A percentile compares a stretch with the other conserved stretches of the same genome.
These are phyloP conservation scores for Diaporthe vexans DNA, from an alignment of 2,329 filamentous ascomycete species.

Conservation along the genomic window DNA sequence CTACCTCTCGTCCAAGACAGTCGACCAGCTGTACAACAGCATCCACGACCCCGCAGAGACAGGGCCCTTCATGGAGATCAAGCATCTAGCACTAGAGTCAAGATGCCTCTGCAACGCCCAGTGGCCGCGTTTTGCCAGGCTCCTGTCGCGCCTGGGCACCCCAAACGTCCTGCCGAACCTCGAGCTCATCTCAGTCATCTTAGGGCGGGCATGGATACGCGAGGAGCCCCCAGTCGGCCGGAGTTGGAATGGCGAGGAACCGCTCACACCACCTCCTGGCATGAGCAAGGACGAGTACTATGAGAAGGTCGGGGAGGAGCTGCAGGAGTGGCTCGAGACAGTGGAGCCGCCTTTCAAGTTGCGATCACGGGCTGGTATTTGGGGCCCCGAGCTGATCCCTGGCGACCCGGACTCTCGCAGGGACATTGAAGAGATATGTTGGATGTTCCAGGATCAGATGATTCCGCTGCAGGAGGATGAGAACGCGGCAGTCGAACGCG, in stretches of 20 bases:
- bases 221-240: background rate
- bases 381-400: slow-evolving; percentile 14
- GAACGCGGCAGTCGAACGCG: background rate
- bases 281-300: background rate
- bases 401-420: slow-evolving; percentile 14
- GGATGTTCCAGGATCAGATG: slow-evolving; percentile 33
- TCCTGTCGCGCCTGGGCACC: slow-evolving; percentile 19
- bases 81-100: slow-evolving; percentile 23
- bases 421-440: slow-evolving; percentile 23
- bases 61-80: slow-evolving; percentile 8
- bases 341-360: slow-evolving; percentile 23
- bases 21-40: slow-evolving; percentile 32
- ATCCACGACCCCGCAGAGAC: slow-evolving; percentile 15
- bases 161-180: slow-evolving; percentile 9
- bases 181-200: slow-evolving; percentile 27
- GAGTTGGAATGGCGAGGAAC: background rate
- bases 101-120: slow-evolving; percentile 15
- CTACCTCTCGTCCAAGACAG: slow-evolving; percentile 24
- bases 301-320: background rate
- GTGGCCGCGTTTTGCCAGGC: slow-evolving; percentile 29
- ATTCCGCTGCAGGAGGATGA: slow-evolving; percentile 12
- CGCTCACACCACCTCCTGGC: background rate
- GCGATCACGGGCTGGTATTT: slow-evolving; percentile 7
- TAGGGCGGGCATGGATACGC: slow-evolving; percentile 9
- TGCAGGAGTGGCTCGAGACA: slow-evolving; percentile 13